Base-by-base conservation (phyloP, 768 basidiomycete genomes). In the Mycena kentingensis region DNA sequence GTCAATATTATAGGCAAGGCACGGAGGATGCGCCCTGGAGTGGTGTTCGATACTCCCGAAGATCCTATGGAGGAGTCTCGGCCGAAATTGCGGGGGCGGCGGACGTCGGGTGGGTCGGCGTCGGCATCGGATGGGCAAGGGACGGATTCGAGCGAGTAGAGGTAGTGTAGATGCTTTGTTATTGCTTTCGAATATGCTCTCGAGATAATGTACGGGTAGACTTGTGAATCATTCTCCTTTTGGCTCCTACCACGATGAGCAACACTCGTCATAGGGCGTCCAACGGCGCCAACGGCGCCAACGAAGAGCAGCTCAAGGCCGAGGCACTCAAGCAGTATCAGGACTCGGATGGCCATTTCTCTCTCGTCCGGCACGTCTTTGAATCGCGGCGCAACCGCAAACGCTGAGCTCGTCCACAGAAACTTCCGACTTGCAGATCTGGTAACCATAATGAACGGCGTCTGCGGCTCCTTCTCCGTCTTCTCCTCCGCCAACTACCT, bases 361-460 rank as follows among this genome's bases (percentile, higher is more conserved):
- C 93, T 19, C 84, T 99, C 49, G 97, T 98, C 70, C 87, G 96
- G 96, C 95, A 66, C 57, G 46, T 57, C 45, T 57, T 62, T 46
- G 58, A 54, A 48, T 38, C 35, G 34, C 46, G 50, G 55, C 22
- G 25, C 57, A 29, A 38, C 36, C n/a, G 38, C 42, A 52, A 57
- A 37, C 18, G 60, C 61, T 58, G 51, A 60, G 25, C 22, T 49
- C 50, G 34, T 49, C 49, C 49, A 18, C 63, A 97, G 97, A 62
- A 98, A 98, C 71, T 99, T 99, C 68, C 91, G 95, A 47, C 82
- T 98, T 24, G 97, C 97, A 60, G 97, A 99, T 76, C 80, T 97
- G 46, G 93, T 99, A 63, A 99, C 97, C 29, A 93, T 99, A 59
- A 94, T 95, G 88, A 99, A 99, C 67, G 97, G 97, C 38, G 88